phyloP scores from a whole-genome alignment of 2,329 filamentous ascomycete genomes.

The Aspergillus sp. region DNA sequence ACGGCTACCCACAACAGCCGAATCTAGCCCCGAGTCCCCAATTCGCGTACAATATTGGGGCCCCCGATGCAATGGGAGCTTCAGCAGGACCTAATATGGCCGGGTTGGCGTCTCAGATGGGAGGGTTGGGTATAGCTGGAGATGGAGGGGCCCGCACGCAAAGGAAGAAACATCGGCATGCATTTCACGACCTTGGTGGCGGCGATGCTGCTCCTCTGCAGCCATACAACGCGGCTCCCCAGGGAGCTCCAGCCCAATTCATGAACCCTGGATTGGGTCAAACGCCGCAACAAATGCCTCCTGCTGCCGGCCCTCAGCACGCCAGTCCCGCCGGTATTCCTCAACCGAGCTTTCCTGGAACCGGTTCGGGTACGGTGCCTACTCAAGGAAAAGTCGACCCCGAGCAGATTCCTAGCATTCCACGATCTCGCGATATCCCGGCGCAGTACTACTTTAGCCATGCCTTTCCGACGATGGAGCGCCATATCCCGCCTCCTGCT shows the following conservation, averaged over 20 bases:
- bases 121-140: slow-evolving; percentile 58
- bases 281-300: slow-evolving; percentile 20
- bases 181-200: slow-evolving; percentile 76
- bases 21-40: slow-evolving; percentile 16
- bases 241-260: slow-evolving; percentile 48
- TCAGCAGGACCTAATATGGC: slow-evolving; percentile 27
- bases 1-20: slow-evolving; percentile 19
- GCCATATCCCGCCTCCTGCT: slow-evolving; percentile 80
- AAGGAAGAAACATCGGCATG: slow-evolving; percentile 92
- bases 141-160: slow-evolving; percentile 38
- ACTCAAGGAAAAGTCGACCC: slow-evolving; percentile 72
- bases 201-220: slow-evolving; percentile 48
- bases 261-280: slow-evolving; percentile 46
- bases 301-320: slow-evolving; percentile 16
- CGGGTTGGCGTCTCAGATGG: slow-evolving; percentile 58
- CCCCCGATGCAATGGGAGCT: slow-evolving; percentile 15
- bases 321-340: slow-evolving; percentile 15
- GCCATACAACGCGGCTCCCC: slow-evolving; percentile 58
- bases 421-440: slow-evolving; percentile 68
- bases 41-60: slow-evolving; percentile 18
- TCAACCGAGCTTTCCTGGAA: slow-evolving; percentile 27
- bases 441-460: slow-evolving; percentile 79
- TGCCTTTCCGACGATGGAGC: slow-evolving; percentile 91
- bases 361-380: slow-evolving; percentile 51
- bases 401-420: slow-evolving; percentile 87